Evolutionary conservation across 2,329 filamentous ascomycete species (phyloP).

Genomic region (Endocalyx cinctus): DNA sequence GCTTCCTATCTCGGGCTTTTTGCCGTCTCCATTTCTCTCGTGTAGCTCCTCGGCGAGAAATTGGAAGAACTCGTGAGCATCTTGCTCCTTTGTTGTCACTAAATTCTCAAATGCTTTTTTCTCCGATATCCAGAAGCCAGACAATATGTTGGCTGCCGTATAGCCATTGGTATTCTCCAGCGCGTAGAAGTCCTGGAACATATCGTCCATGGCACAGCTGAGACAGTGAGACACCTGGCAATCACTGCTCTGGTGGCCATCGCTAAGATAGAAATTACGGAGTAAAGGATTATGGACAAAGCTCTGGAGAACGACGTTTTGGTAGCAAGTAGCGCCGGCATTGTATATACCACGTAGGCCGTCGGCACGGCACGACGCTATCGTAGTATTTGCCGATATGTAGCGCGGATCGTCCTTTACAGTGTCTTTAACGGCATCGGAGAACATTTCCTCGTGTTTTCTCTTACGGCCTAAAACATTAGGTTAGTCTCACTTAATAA

Average conservation of each 20-base stretch:
- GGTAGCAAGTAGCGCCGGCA: conserved; percentile 97
- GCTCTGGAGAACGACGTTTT: conserved; percentile 91
- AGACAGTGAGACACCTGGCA: conserved; percentile 63
- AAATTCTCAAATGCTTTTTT: conserved; percentile 67
- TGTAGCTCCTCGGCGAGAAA: conserved; percentile 91
- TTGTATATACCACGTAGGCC: conserved; percentile 93
- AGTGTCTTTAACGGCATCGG: conserved; percentile 49
- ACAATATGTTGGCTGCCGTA: conserved; percentile 82
- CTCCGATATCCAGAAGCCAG: conserved; percentile 85
- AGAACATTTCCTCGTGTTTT: conserved; percentile 68
- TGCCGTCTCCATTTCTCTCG: conserved; percentile 69
- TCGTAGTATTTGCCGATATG: conserved; percentile 71
- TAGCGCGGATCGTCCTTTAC: conserved; percentile 65
- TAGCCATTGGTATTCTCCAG: conserved; percentile 81
- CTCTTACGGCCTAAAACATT: conserved; percentile 70
- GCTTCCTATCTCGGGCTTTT: conserved; percentile 53
- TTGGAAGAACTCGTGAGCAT: conserved; percentile 96
- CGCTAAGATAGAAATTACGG: conserved; percentile 85
- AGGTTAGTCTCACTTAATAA: neutral
- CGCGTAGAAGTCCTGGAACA: conserved; percentile 68
- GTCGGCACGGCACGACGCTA: conserved; percentile 77
- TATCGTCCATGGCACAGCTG: conserved; percentile 68
- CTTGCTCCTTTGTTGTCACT: conserved; percentile 90
- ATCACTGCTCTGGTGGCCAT: conserved; percentile 76
- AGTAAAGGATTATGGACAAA: conserved; percentile 91